A percentile compares a stretch with the other conserved stretches of the same genome.
Evolutionary conservation across 1,284 basidiomycete genomes (phyloP).

Genomic region (Ustilago vetiveriae): DNA sequence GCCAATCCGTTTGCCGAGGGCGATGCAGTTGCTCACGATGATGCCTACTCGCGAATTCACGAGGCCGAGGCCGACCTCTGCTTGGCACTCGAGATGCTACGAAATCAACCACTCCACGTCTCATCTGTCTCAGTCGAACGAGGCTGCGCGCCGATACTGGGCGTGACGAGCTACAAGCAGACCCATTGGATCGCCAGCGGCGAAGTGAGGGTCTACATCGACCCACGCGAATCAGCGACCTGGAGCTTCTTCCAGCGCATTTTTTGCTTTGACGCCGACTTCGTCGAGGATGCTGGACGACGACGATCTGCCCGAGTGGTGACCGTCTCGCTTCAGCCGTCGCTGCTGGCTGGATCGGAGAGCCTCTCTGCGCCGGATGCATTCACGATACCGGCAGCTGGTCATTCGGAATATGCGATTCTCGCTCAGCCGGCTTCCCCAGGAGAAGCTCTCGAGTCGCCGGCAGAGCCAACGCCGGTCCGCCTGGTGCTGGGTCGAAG

Average conservation of each 20-base stretch:
- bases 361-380: slow-evolving; percentile 13
- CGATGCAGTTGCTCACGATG: slow-evolving; percentile 1
- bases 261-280: slow-evolving; percentile 50
- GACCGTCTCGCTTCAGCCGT: slow-evolving; percentile 22
- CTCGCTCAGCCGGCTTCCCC: slow-evolving; percentile 20
- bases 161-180: slow-evolving; percentile 1
- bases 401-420: slow-evolving; percentile 44
- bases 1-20: slow-evolving; percentile 48
- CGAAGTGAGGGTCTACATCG: slow-evolving; percentile 48
- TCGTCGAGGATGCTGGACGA: slow-evolving; percentile 23
- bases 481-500: slow-evolving; percentile 39
- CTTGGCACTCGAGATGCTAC: slow-evolving; percentile 63
- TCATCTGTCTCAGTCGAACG: slow-evolving; percentile 17
- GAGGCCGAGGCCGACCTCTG: slow-evolving; percentile 60
- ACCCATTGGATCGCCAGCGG: slow-evolving; percentile 38
- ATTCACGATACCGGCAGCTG: slow-evolving; percentile 4
- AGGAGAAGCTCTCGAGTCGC: slow-evolving; percentile 1
- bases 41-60: slow-evolving; percentile 4
- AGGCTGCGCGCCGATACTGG: slow-evolving; percentile 1
- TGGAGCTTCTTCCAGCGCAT: slow-evolving; percentile 54
- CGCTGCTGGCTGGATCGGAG: slow-evolving; percentile 7
- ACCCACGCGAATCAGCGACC: slow-evolving; percentile 44
- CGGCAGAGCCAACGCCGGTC: slow-evolving; percentile 8
- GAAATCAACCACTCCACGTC: slow-evolving; percentile 54
- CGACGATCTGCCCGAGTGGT: slow-evolving; percentile 27